Evolutionary conservation across 2,329 filamentous ascomycete species (phyloP).

Genomic region (Aspergillus sp.): DNA sequence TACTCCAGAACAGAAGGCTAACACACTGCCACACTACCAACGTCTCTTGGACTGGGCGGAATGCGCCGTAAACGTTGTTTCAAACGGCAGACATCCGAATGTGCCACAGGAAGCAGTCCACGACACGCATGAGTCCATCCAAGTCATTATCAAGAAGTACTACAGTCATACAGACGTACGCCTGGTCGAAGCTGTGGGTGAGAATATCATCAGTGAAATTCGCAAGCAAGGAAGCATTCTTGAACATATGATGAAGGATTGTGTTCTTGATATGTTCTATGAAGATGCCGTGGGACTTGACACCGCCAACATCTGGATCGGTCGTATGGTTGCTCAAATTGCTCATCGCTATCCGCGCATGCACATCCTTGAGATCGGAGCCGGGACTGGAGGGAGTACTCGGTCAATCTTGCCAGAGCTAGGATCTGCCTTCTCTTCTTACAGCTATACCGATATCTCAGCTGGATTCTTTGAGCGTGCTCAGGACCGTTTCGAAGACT

Average conservation of each 20-base stretch:
- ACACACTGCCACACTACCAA: constrained; percentile 1
- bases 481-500: constrained; percentile 21
- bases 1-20: neutral
- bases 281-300: neutral
- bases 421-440: constrained; percentile 28
- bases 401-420: constrained; percentile 28
- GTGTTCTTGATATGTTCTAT: neutral
- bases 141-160: constrained; percentile 1
- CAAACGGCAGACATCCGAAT: neutral
- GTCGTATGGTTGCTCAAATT: constrained; percentile 2
- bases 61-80: neutral
- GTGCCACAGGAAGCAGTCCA: neutral
- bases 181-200: constrained; percentile 14
- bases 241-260: constrained; percentile 33
- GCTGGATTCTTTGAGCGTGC: constrained; percentile 43
- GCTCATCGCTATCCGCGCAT: constrained; percentile 1
- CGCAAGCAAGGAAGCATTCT: constrained; percentile 31
- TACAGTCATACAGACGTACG: constrained; percentile 2
- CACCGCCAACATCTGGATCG: neutral
- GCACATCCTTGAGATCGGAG: constrained; percentile 15
- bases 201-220: constrained; percentile 32
- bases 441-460: constrained; percentile 49
- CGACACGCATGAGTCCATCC: neutral
- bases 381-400: constrained; percentile 45
- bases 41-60: constrained; percentile 3